Conservation (phyloP, 257 asterid genomes). For the Parsonsia alboflavescens region DNA sequence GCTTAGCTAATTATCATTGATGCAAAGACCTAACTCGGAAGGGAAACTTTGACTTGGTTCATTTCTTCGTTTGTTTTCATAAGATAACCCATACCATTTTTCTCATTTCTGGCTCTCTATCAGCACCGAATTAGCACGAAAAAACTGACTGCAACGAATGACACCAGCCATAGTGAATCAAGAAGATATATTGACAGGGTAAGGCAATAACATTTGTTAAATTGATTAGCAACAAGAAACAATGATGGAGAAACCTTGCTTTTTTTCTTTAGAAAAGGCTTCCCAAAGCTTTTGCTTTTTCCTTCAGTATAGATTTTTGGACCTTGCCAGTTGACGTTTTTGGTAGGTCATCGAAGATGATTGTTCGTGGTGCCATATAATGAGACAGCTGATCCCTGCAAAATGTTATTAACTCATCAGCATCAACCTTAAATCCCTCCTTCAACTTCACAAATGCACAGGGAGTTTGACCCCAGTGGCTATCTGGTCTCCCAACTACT, state of each 20-base stretch:
- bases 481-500: constrained; percentile 39
- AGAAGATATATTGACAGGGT: background rate
- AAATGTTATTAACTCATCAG: constrained; percentile 27
- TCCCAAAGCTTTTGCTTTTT: constrained; percentile 36
- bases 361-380: constrained; percentile 35
- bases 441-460: constrained; percentile 39
- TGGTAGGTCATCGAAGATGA: constrained; percentile 31
- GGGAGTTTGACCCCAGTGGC: constrained; percentile 43
- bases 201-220: background rate
- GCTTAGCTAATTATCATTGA: too few relatives aligned
- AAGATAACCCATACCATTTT: too few relatives aligned
- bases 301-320: constrained; percentile 26
- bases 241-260: background rate
- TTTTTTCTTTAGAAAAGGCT: constrained; percentile 22
- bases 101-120: too few relatives aligned
- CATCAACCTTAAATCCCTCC: constrained; percentile 19
- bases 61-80: too few relatives aligned
- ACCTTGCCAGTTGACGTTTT: constrained; percentile 36
- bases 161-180: background rate
- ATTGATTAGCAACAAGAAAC: background rate
- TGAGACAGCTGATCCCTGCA: constrained; percentile 35
- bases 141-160: too few relatives aligned
- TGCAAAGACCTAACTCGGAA: too few relatives aligned
- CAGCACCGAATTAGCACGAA: too few relatives aligned
- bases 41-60: too few relatives aligned